Evolutionary conservation across 1,284 basidiomycete genomes (phyloP).

Genomic region (Leucoagaricus sp.): DNA sequence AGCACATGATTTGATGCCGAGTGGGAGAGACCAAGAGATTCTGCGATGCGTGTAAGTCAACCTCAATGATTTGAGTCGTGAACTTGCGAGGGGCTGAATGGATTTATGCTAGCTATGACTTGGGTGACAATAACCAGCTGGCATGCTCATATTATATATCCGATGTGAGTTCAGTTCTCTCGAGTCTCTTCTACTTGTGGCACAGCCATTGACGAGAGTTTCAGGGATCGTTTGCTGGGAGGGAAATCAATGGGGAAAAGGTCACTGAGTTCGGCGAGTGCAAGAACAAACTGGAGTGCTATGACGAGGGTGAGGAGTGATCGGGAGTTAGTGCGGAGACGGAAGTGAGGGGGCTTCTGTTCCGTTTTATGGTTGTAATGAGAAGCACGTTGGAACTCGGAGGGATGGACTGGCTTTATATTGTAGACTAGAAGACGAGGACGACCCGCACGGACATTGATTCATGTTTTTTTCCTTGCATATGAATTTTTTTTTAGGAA

Average conservation of each 20-base stretch:
- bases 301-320: neutral
- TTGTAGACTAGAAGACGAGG: too few species aligned
- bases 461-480: too few species aligned
- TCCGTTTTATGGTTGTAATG: too few species aligned
- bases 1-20: neutral
- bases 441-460: too few species aligned
- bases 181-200: too few species aligned
- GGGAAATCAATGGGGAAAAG: neutral
- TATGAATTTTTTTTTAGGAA: too few species aligned
- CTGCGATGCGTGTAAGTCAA: constrained; percentile 3
- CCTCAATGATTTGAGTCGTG: neutral
- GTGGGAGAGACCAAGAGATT: neutral
- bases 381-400: too few species aligned
- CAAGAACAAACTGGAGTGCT: neutral
- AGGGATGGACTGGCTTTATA: too few species aligned
- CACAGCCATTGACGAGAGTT: too few species aligned
- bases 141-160: too few species aligned
- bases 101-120: neutral
- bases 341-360: neutral
- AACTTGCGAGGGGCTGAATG: neutral
- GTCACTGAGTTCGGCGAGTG: constrained; percentile 4
- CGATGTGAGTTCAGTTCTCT: too few species aligned
- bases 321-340: neutral
- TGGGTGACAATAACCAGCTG: too few species aligned
- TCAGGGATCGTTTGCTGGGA: neutral